Conservation (phyloP, 768 basidiomycete species). For the Tylopilus felleus region DNA sequence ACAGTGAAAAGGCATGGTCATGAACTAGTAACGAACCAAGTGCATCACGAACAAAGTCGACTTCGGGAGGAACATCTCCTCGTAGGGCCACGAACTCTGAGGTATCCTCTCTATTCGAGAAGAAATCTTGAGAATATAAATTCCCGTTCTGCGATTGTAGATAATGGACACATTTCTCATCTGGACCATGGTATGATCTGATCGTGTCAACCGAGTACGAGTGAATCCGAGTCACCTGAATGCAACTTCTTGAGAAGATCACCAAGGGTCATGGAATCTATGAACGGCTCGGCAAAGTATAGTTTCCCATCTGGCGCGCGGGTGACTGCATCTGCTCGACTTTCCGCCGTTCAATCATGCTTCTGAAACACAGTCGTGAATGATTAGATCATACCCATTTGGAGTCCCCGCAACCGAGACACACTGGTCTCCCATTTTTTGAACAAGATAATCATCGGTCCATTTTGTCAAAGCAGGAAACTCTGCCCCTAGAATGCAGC, state of each 20-base stretch:
- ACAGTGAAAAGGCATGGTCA: background rate
- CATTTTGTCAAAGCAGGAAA: constrained; percentile 52
- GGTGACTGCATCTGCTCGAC: constrained; percentile 75
- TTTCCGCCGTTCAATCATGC: constrained; percentile 29
- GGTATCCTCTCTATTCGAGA: constrained; percentile 31
- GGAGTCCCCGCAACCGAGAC: constrained; percentile 82
- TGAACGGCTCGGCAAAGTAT: constrained; percentile 76
- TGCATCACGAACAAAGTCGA: constrained; percentile 75
- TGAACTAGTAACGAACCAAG: constrained; percentile 50
- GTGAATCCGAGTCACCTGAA: constrained; percentile 26
- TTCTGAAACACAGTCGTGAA: background rate
- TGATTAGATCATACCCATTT: constrained; percentile 56
- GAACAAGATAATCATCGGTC: constrained; percentile 60
- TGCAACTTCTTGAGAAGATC: constrained; percentile 46
- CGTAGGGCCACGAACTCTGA: constrained; percentile 66
- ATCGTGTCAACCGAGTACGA: background rate
- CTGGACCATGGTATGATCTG: background rate
- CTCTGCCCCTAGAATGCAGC: constrained; percentile 40
- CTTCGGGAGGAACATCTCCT: constrained; percentile 62
- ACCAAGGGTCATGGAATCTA: constrained; percentile 64
- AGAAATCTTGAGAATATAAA: constrained; percentile 51
- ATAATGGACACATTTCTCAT: constrained; percentile 50
- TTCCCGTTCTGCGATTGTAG: constrained; percentile 94
- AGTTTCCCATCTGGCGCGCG: constrained; percentile 46
- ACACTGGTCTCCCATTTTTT: constrained; percentile 47